Conservation (phyloP, 2,329 filamentous ascomycete genomes). For the Alternaria solani region DNA sequence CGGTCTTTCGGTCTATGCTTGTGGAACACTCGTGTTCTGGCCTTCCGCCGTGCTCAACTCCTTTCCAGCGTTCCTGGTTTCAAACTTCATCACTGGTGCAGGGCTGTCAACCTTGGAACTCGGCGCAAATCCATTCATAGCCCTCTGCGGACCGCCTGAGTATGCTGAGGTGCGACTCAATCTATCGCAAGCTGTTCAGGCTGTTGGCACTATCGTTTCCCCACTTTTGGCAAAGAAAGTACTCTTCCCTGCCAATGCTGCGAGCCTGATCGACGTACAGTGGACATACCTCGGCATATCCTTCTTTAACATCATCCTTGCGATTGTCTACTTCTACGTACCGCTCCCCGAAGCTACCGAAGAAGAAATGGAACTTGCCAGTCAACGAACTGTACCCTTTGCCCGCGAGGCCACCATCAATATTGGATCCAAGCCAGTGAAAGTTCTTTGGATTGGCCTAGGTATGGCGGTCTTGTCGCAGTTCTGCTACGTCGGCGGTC, state of each 20-base stretch:
- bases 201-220: slow-evolving; percentile 66
- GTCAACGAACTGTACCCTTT: slow-evolving; percentile 52
- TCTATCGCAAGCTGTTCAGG: slow-evolving; percentile 68
- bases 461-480: slow-evolving; percentile 62
- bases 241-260: slow-evolving; percentile 61
- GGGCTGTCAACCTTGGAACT: slow-evolving; percentile 68
- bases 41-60: slow-evolving; percentile 69
- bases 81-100: slow-evolving; percentile 69
- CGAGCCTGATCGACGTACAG: slow-evolving; percentile 66
- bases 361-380: slow-evolving; percentile 64
- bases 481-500: slow-evolving; percentile 68
- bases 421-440: slow-evolving; percentile 52
- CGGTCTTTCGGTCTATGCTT: slow-evolving; percentile 69
- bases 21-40: slow-evolving; percentile 69
- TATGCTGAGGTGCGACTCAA: slow-evolving; percentile 68
- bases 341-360: slow-evolving; percentile 70
- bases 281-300: slow-evolving; percentile 72
- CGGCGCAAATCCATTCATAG: slow-evolving; percentile 68
- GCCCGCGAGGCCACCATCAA: slow-evolving; percentile 53
- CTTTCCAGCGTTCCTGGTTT: slow-evolving; percentile 67
- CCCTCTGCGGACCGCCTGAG: slow-evolving; percentile 67
- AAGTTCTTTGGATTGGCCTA: slow-evolving; percentile 65
- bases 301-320: slow-evolving; percentile 66
- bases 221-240: slow-evolving; percentile 67
- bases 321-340: slow-evolving; percentile 67